Evolutionary conservation across 805 yeast genomes (phyloP), one percentile per base, ranked within the genome.

Genomic region (Candida xiaguanensis): DNA sequence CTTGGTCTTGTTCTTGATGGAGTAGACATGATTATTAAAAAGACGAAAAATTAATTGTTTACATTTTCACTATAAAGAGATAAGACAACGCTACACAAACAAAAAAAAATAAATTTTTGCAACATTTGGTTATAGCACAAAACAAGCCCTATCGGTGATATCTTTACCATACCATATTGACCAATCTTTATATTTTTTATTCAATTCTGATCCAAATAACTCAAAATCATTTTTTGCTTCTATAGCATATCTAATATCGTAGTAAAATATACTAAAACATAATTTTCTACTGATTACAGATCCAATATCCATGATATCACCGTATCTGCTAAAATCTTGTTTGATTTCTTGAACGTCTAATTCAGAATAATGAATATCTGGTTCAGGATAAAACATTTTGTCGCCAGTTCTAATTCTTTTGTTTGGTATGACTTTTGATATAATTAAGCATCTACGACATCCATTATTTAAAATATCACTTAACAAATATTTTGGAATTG

Each of bases 201-300:
- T 52, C 48, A 81, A 48, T 2, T 29, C 39, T 1, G 75, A 57
- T 2, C 58, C 63, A 12, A 34, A 41, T 2, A 49, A 42, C 30
- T 55, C 61, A 43, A 72, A 69, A 26, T 64, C 69, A 23, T 59
- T 58, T 56, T 79, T 81, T 2, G 83, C 87, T 5, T 55, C 51
- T 17, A 85, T 73, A 0, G 93, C 85, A 12, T 79, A 64, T 25
- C 72, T 56, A 4, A 82, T 71, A 48, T 81, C 81, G 35, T 67
- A 70, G 54, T 69, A 85, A 36, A 77, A 79, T 12, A 85, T 59
- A 8, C 81, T 68, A 46, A 85, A 66, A 42, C 87, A 74, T 20
- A 83, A 53, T 49, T 75, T 81, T 38, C 80, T 66, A 2, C 89
- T 82, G 4, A 85, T 67, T n/a, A 83, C 74, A 3, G 93, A 85